A percentile compares a stretch with the other conserved stretches of the same genome.
These are phyloP conservation scores for Mimosa pudica DNA, from an alignment of 306 rosid genomes.

Conservation along the genomic window DNA sequence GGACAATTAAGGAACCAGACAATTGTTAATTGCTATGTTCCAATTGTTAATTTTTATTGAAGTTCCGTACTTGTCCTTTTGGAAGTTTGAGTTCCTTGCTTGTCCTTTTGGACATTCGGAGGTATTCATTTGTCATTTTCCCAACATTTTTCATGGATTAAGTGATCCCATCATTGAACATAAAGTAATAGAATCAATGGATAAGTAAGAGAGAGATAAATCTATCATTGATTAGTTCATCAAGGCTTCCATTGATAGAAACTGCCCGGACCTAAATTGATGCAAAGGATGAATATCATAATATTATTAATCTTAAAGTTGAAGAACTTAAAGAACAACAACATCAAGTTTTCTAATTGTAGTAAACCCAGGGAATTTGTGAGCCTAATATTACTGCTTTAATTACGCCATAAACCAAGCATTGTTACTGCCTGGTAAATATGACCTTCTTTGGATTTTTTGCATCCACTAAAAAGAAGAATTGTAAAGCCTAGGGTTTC, in stretches of 20 bases:
- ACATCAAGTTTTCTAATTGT: neutral
- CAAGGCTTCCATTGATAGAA: no score
- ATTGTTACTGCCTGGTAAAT: neutral
- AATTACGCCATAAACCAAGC: neutral
- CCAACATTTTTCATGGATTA: no score
- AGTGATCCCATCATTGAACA: neutral
- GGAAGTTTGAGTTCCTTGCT: no score
- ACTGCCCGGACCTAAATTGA: neutral
- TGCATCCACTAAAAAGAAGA: neutral
- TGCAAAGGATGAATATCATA: neutral
- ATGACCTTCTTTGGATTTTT: neutral
- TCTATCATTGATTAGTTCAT: neutral
- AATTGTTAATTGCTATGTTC: no score
- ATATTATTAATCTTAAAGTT: no score
- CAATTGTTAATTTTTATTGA: no score
- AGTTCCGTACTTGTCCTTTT: no score
- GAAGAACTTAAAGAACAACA: neutral
- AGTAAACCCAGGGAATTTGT: neutral
- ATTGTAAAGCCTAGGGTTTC: neutral
- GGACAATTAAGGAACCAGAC: no score
- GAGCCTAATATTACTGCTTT: neutral
- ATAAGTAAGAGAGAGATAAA: neutral
- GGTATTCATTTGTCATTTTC: no score
- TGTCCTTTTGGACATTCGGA: no score
- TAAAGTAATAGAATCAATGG: neutral